Conservation (phyloP, 257 asterid species). For the Cinchona pubescens region DNA sequence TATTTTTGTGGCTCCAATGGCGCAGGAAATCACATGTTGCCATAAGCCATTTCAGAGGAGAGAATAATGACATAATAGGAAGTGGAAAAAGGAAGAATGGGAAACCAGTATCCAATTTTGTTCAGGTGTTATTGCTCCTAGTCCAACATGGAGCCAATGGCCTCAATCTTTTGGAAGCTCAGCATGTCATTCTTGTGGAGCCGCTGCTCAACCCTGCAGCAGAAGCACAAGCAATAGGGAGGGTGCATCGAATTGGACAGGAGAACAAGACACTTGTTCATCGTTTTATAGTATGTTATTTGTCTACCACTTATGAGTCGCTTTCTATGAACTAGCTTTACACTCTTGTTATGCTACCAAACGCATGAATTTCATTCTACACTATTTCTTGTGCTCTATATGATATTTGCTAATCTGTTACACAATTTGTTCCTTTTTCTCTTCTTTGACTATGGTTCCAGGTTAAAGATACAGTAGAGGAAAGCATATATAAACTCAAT, state of each 20-base stretch:
- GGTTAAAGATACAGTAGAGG: constrained; percentile 93
- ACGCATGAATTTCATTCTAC: not conserved
- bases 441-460: constrained; percentile 25
- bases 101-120: constrained; percentile 36
- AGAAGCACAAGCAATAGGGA: constrained; percentile 97
- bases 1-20: constrained; percentile 5
- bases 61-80: constrained; percentile 33
- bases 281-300: constrained; percentile 75
- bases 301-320: not conserved
- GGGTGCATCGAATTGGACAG: constrained; percentile 98
- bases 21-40: constrained; percentile 83
- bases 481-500: constrained; percentile 78
- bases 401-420: not conserved
- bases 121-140: constrained; percentile 75
- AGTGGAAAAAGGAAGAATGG: constrained; percentile 30
- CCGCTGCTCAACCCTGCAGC: constrained; percentile 96
- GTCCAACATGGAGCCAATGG: constrained; percentile 97
- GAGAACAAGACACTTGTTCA: constrained; percentile 78
- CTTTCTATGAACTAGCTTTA: not conserved
- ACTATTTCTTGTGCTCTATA: not conserved
- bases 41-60: constrained; percentile 75
- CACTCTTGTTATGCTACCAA: not conserved
- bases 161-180: constrained; percentile 92
- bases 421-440: not conserved
- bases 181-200: constrained; percentile 92